Base-by-base conservation (phyloP, 495 filamentous ascomycete species). In the Neurospora sp. region DNA sequence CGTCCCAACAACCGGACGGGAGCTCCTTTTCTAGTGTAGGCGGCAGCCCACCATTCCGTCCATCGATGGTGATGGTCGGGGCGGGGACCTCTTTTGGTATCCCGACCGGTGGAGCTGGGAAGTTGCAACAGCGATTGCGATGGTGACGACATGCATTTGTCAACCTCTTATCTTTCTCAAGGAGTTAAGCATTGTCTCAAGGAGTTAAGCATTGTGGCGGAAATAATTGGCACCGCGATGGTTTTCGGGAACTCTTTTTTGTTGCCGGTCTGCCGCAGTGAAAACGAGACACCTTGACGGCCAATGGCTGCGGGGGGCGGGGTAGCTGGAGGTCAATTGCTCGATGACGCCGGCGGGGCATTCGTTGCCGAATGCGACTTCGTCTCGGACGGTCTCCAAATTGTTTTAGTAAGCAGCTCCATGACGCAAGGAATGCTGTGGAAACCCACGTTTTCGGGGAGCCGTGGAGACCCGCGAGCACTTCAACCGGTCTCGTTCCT, bases 141-240 rank as follows among this genome's bases (percentile, higher is more conserved):
- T 53, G 71, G 76, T 79, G 76, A 78, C 77, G 77, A 78, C 77
- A 79, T 79, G 2, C 44, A 70, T 70, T 68, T 31, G 27, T 66
- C 53, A 14, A 66, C 41, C 16, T 44, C 41, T 44, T 16, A 5
- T 37, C 5, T 7, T 7, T 35, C 35, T 35, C 5, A 35, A 35
- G 35, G 35, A 35, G 35, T 35, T 35, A 16, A 44, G 41, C 41
- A 16, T 18, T 10, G 27, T 35, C 4, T 35, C 35, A 35, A 35
- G 35, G 35, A 35, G 35, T 35, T 35, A 7, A 44, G 41, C 41
- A 18, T 18, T 66, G 27, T 66, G 53, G 14, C 53, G 53, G 53
- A 66, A 35, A 18, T 66, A 66, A 66, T 14, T 31, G 53, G 12
- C 53, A 35, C 27, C 27, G 72, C 37, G 61, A 75, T 75, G 27